A percentile compares a stretch with the other conserved stretches of the same genome.
Conservation (phyloP, 148 eudicot species). For the Silene conica region DNA sequence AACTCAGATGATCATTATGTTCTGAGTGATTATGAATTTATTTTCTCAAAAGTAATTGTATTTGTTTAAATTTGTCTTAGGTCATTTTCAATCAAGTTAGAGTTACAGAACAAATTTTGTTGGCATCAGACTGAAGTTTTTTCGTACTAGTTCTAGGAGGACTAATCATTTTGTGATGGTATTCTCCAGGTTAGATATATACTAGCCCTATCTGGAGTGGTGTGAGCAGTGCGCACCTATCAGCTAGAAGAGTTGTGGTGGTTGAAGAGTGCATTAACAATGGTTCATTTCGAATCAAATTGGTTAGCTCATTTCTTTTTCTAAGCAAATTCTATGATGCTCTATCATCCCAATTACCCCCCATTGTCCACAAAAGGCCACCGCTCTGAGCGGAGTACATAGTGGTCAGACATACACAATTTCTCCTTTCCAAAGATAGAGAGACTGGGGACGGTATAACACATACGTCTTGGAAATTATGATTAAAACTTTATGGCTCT, state of each 20-base stretch:
- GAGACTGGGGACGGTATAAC: no score
- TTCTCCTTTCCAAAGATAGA: no score
- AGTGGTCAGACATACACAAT: no score
- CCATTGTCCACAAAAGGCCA: no score
- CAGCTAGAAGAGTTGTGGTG: background rate
- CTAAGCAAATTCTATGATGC: no score
- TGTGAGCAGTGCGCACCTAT: background rate
- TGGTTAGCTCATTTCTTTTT: no score
- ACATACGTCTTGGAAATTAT: no score
- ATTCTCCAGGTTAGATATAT: background rate
- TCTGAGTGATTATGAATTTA: background rate
- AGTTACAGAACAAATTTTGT: background rate
- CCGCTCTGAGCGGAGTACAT: no score
- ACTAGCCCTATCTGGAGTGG: background rate
- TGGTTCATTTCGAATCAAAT: background rate
- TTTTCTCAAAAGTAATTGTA: background rate
- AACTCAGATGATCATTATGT: background rate
- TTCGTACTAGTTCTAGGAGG: background rate
- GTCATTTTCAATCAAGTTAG: background rate
- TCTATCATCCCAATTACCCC: no score
- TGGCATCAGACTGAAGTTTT: background rate
- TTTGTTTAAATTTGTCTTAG: background rate
- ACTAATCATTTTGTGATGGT: background rate
- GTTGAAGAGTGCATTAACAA: background rate
- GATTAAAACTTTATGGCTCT: no score